These are phyloP conservation scores for Strigomonas galati DNA, from an alignment of 208 protist genomes.

Conservation along the genomic window DNA sequence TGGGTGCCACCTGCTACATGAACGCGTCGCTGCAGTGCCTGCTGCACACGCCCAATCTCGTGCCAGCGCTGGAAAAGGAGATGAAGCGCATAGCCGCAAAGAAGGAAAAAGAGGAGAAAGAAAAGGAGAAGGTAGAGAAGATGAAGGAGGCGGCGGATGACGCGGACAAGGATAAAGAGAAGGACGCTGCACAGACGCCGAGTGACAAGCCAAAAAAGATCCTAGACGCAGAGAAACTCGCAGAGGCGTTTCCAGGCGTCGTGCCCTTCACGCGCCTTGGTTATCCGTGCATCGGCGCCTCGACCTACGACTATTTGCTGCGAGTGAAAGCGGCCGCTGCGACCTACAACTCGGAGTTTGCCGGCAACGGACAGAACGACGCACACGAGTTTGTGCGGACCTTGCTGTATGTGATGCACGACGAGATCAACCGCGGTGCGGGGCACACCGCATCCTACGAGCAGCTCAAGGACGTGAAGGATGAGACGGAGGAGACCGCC, in stretches of 20 bases:
- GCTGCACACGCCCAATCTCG: constrained; percentile 47
- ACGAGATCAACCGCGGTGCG: constrained; percentile 66
- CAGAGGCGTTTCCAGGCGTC: not conserved
- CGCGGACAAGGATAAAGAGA: not conserved
- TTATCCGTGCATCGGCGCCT: constrained; percentile 23
- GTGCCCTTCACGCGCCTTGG: constrained; percentile 7
- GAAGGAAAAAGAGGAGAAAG: not conserved
- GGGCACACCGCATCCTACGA: constrained; percentile 35
- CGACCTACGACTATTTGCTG: constrained; percentile 38
- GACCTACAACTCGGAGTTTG: constrained; percentile 71
- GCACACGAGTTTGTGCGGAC: constrained; percentile 90
- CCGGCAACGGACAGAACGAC: constrained; percentile 79
- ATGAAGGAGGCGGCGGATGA: constrained; percentile 1
- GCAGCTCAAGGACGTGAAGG: constrained; percentile 48
- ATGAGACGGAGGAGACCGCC: constrained; percentile 43
- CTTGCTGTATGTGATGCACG: constrained; percentile 83
- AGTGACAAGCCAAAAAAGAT: not conserved
- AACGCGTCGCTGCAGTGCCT: constrained; percentile 95
- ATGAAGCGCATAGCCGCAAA: constrained; percentile 18
- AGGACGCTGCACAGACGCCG: not conserved
- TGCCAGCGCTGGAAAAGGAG: constrained; percentile 29
- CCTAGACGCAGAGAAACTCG: too few species aligned
- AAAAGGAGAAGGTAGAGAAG: not conserved
- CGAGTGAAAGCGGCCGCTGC: constrained; percentile 58
- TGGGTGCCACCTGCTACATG: constrained; percentile 97